phyloP scores from a whole-genome alignment of 2,329 filamentous ascomycete species.

The Xylaria arbuscula region DNA sequence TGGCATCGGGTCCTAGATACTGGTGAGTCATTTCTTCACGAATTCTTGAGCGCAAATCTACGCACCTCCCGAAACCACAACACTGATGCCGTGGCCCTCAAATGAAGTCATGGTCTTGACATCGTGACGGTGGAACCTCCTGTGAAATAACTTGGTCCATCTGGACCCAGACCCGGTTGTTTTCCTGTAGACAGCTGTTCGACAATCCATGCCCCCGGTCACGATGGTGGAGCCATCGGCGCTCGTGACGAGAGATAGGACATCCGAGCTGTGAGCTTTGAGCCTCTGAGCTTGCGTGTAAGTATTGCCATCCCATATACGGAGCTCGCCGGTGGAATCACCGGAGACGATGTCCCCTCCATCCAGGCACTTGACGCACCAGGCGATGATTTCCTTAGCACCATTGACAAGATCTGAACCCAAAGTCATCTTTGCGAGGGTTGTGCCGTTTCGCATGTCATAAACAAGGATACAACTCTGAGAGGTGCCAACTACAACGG shows the following conservation, averaged over 20 bases:
- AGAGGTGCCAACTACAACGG: constrained; percentile 90
- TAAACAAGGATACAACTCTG: constrained; percentile 93
- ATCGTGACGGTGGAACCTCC: constrained; percentile 90
- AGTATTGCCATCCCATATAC: constrained; percentile 93
- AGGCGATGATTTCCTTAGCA: constrained; percentile 87
- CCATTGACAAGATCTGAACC: constrained; percentile 81
- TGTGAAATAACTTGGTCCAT: constrained; percentile 89
- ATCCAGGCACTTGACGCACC: constrained; percentile 89
- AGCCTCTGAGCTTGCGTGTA: constrained; percentile 89
- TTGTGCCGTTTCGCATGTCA: constrained; percentile 81
- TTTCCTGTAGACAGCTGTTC: constrained; percentile 84
- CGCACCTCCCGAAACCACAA: constrained; percentile 90
- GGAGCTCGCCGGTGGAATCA: constrained; percentile 92
- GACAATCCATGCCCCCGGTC: constrained; percentile 91
- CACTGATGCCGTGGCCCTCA: constrained; percentile 83
- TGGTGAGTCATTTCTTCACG: constrained; percentile 46
- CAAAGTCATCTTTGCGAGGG: constrained; percentile 84
- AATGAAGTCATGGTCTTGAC: constrained; percentile 94
- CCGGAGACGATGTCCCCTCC: constrained; percentile 93
- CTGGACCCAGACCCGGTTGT: constrained; percentile 68
- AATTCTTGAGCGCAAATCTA: constrained; percentile 22
- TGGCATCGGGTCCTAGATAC: constrained; percentile 79
- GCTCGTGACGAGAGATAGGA: constrained; percentile 86
- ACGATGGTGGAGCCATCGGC: constrained; percentile 83
- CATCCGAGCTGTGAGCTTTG: constrained; percentile 87